These are phyloP conservation scores for Candolleomyces eurysporus DNA, from an alignment of 768 basidiomycete genomes.

Conservation along the genomic window DNA sequence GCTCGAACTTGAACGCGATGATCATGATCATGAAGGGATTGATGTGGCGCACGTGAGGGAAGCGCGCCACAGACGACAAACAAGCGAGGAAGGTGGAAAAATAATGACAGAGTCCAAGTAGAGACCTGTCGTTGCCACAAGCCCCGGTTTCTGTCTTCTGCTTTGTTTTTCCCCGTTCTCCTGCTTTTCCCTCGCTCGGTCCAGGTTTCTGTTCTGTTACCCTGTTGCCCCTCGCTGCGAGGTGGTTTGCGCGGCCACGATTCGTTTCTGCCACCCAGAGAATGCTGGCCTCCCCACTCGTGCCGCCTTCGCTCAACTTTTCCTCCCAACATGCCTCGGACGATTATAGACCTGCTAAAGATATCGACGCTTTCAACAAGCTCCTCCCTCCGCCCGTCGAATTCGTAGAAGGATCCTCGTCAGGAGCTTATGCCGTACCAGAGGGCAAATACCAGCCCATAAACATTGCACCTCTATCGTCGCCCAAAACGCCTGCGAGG, in stretches of 20 bases:
- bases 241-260: slow-evolving; percentile 1
- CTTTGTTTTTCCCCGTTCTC: not conserved
- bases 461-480: slow-evolving; percentile 58
- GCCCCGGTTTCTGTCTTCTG: not conserved
- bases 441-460: slow-evolving; percentile 83
- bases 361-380: slow-evolving; percentile 73
- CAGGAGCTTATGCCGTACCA: slow-evolving; percentile 65
- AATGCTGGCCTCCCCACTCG: slow-evolving; percentile 70
- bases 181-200: not conserved
- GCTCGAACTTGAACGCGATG: too few species aligned
- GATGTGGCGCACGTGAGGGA: not conserved
- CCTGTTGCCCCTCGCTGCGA: not conserved
- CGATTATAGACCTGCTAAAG: slow-evolving; percentile 65
- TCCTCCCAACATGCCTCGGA: slow-evolving; percentile 48
- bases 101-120: slow-evolving; percentile 6
- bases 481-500: slow-evolving; percentile 41
- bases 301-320: slow-evolving; percentile 50
- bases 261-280: slow-evolving; percentile 22
- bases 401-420: slow-evolving; percentile 82
- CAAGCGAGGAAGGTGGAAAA: slow-evolving; percentile 3
- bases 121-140: not conserved
- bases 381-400: slow-evolving; percentile 80
- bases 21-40: too few species aligned
- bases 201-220: not conserved
- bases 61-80: slow-evolving; percentile 2